Percentiles rank a stretch among this genome's conserved stretches.
Conservation (phyloP, 306 rosid genomes). For the Castanea crenata region DNA sequence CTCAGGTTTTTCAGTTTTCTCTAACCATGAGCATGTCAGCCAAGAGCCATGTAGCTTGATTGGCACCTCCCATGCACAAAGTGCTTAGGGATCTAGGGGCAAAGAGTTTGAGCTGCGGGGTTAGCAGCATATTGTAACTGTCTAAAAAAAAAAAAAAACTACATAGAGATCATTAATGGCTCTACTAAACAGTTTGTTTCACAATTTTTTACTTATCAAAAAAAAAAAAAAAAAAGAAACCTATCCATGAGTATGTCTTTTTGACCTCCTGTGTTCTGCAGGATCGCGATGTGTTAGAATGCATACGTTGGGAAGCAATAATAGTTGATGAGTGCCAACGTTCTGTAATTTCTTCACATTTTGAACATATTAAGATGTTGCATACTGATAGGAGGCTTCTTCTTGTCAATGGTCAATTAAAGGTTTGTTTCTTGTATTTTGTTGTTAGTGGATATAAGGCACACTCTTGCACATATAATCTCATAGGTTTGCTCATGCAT, state of each 20-base stretch:
- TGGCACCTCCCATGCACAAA: too few relatives aligned
- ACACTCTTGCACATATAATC: background rate
- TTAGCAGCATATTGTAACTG: too few relatives aligned
- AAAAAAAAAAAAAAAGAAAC: too few relatives aligned
- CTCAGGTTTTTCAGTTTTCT: background rate
- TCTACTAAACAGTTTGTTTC: too few relatives aligned
- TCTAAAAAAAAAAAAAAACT: too few relatives aligned
- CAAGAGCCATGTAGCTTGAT: too few relatives aligned
- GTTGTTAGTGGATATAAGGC: background rate
- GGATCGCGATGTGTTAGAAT: conserved; percentile 50
- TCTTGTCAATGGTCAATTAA: conserved; percentile 38
- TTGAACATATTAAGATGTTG: conserved; percentile 41
- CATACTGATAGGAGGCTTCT: conserved; percentile 49
- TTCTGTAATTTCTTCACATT: conserved; percentile 33
- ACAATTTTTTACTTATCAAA: too few relatives aligned
- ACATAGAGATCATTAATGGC: too few relatives aligned
- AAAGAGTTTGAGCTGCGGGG: too few relatives aligned
- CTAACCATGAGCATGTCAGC: background rate
- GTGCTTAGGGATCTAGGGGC: too few relatives aligned
- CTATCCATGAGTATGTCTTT: background rate
- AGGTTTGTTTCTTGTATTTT: conserved; percentile 49
- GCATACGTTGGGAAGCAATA: conserved; percentile 57
- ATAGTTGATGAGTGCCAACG: conserved; percentile 57
- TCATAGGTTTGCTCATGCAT: conserved; percentile 19
- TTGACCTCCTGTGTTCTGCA: conserved; percentile 25